Evolutionary conservation across 73 alveolate species (phyloP), one percentile per base, ranked within the genome.

Genomic region (Paramecium sexaurelia): DNA sequence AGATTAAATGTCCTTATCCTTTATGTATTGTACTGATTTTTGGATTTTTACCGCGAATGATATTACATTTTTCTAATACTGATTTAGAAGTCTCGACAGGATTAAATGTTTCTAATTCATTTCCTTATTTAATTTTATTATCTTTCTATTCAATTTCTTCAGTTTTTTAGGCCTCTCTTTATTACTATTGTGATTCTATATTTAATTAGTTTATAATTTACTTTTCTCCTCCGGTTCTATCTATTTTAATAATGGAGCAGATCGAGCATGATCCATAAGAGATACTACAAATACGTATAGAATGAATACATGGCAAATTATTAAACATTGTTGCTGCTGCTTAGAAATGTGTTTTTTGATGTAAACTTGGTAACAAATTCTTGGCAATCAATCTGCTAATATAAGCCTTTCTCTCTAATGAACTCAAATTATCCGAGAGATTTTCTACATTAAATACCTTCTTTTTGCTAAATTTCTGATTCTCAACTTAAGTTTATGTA

Each of bases 311-410:
- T 66, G 93, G 93, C n/a, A 73, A 67, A 45, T 78, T 87, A 87
- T 87, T 87, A 26, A 66, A 87, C 84, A 87, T 73, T 19, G 93
- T 55, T 35, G 93, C 85, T 24, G 93, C 87, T 2, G 93, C 93
- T 66, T 87, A 41, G 26, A 87, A 87, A 51, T 87, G 93, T 17
- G 93, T 87, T 43, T 87, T 87, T 26, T 87, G 40, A 87, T 87
- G 93, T 19, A 87, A 57, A 61, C 61, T 84, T 19, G 93, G 93
- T 1, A 87, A 29, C 5, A 87, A 45, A 19, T 87, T 87, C 35
- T 87, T 87, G 22, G 93, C 93, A 26, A 87, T 68, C 32, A 55
- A 75, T 39, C 86, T 87, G 7, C 87, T 43, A 4, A 87, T 26
- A 22, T 68, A 67, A n/a, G 90, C 86, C 43, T 66, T 87, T 17